These are phyloP conservation scores for Pseudogymnoascus sp. DNA, from an alignment of 2,329 filamentous ascomycete species.

Conservation along the genomic window DNA sequence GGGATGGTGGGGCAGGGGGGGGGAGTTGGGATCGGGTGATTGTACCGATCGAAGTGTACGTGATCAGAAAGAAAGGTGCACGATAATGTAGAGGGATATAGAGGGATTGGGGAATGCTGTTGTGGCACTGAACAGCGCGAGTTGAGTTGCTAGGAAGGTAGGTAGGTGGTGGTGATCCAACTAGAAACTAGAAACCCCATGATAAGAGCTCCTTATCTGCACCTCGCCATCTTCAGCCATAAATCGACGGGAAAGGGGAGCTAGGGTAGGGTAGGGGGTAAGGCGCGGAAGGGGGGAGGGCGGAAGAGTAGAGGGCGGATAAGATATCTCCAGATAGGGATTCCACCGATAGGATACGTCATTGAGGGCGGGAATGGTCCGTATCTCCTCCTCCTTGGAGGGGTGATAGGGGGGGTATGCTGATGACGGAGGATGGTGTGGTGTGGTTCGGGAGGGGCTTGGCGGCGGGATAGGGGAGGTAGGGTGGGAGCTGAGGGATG, in stretches of 20 bases:
- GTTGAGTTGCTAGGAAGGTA: background rate
- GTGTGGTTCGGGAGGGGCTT: background rate
- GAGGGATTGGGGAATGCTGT: no score
- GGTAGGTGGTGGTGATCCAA: background rate
- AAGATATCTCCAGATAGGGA: background rate
- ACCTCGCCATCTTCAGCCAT: background rate
- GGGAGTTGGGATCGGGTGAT: background rate
- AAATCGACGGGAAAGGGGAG: background rate
- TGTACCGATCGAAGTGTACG: background rate
- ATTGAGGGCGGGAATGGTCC: background rate
- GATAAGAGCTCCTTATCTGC: background rate
- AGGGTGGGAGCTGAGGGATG: background rate
- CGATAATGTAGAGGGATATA: no score
- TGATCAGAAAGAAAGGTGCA: no score
- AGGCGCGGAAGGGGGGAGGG: background rate
- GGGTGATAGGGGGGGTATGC: background rate
- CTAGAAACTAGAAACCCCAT: no score
- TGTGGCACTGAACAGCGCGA: no score
- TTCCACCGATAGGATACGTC: background rate
- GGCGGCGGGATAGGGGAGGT: background rate
- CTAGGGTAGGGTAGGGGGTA: no score
- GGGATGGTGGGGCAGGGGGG: background rate
- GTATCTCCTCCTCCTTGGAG: background rate
- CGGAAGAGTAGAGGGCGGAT: background rate
- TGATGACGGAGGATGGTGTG: no score